Base-by-base conservation (phyloP, 192 early-diverging fungal genomes). In the Funneliformis mosseae region DNA sequence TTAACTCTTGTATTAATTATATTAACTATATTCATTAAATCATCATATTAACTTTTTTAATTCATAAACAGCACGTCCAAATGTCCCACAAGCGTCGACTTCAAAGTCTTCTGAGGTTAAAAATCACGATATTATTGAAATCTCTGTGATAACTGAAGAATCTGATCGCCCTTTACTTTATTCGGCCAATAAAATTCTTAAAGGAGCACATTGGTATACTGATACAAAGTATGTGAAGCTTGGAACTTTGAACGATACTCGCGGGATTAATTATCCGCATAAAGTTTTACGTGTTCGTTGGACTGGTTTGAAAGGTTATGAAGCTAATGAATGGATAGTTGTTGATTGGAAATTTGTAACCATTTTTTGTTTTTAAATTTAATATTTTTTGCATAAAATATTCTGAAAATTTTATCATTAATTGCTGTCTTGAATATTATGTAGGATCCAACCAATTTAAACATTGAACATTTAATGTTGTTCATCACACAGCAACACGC, bases 291-390 rank as follows among this genome's bases (percentile, higher is more conserved):
- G 62, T 23, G 75, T 42, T 23, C 59, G 75, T n/a, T 77, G 75
- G 75, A 43, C 21, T 0, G 75, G 75, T 16, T 77, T 77, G 43
- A 42, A 39, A 12, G 75, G 59, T 12, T 38, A 25, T 10, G 18
- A 23, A 11, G 41, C 38, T 38, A 38, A 18, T 41, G 33, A 60
- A 23, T 77, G 75, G 75, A 63, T 11, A 63, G 38, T 77, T 62
- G 25, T 77, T 14, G 61, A 77, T 63, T 77, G 75, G 75, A 42
- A 77, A 63, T 77, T 77, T 77, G 75, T 77, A 48, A 43, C 39
- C 43, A 25, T n/a, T 39, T 18, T 25, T n/a, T 5, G 59, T 59
- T 41, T 74, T 50, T 74, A 16, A 16, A n/a, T 0, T 21, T 21
- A 39, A 38, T 41, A 21, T 62, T 28, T n/a, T 5, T 23, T 6